Evolutionary conservation across 257 asterid genomes (phyloP), one percentile per base, ranked within the genome.

Genomic region (Rauvolfia tetraphylla): DNA sequence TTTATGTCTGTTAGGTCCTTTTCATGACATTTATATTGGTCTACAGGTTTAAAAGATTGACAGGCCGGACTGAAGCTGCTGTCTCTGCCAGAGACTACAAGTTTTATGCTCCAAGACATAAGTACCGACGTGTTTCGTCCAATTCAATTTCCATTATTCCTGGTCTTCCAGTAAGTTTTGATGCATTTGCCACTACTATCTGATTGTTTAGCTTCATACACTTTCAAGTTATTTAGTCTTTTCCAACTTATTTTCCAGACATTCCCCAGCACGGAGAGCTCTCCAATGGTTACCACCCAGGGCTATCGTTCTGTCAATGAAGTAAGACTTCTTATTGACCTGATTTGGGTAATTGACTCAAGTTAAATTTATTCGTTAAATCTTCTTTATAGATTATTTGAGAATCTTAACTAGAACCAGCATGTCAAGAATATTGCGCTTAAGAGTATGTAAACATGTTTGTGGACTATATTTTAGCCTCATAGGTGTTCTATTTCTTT

Each of bases 71-170:
- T 78, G 96, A 91, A 87, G 97, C 91, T 66, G 87, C 91, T 68
- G 85, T 95, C 29, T 87, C 91, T 86, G 89, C 91, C 34, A 81
- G 93, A 82, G 99, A 95, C 88, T 95, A 93, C 88, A 95, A 95
- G 75, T 95, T 95, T 83, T 95, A 95, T 81, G 95, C 98, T 77
- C 99, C 99, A 58, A 89, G 98, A 74, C 98, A 91, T 87, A 95
- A 95, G 82, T 93, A 83, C 75, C 91, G 98, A 82, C 99, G 98
- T 27, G 88, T 62, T 72, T 75, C 86, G 53, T 87, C 98, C 10
- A 92, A 85, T 87, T 84, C 96, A 38, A 82, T 88, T 83, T 84
- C 96, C 82, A 89, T 73, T 81, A 84, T 95, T 73, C 85, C 94
- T 75, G 88, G 90, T 83, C 86, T 90, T 82, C 90, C 94, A 48